Evolutionary conservation across 2,329 filamentous ascomycete genomes (phyloP).

Genomic region (Calonectria montana): DNA sequence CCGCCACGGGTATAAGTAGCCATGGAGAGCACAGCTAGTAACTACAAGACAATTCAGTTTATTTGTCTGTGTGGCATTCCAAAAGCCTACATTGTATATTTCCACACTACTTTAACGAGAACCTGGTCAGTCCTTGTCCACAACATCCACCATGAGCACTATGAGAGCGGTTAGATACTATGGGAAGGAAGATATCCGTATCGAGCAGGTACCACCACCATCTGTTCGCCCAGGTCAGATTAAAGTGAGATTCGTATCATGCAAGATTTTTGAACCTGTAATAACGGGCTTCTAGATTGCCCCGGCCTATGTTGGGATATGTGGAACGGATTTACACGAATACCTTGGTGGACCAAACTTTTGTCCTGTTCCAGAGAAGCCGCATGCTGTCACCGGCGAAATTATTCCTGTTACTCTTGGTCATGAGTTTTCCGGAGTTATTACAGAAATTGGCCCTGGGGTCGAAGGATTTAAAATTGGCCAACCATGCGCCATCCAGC

Average conservation of each 20-base stretch:
- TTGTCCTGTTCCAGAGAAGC: slow-evolving; percentile 54
- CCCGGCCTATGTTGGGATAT: slow-evolving; percentile 61
- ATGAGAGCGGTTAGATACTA: neutral
- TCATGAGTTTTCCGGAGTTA: slow-evolving; percentile 72
- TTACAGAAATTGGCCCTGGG: slow-evolving; percentile 67
- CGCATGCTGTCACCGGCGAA: slow-evolving; percentile 69
- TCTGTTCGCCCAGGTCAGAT: neutral
- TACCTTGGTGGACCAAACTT: slow-evolving; percentile 49
- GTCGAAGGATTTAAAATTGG: slow-evolving; percentile 62
- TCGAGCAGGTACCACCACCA: neutral
- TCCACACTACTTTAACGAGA: no score
- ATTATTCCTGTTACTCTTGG: slow-evolving; percentile 70
- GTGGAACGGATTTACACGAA: slow-evolving; percentile 52
- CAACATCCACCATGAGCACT: neutral
- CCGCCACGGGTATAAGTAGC: neutral
- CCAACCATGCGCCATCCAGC: slow-evolving; percentile 69
- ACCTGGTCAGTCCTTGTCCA: neutral
- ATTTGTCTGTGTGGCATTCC: neutral
- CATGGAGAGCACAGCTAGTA: neutral
- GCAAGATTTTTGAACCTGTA: neutral
- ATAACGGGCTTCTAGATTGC: slow-evolving; percentile 34
- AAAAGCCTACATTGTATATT: neutral
- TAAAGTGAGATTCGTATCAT: neutral
- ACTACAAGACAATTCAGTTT: no score
- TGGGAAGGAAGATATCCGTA: neutral